Base-by-base conservation (phyloP, 2,329 filamentous ascomycete genomes). In the Aspergillus viridinutans region DNA sequence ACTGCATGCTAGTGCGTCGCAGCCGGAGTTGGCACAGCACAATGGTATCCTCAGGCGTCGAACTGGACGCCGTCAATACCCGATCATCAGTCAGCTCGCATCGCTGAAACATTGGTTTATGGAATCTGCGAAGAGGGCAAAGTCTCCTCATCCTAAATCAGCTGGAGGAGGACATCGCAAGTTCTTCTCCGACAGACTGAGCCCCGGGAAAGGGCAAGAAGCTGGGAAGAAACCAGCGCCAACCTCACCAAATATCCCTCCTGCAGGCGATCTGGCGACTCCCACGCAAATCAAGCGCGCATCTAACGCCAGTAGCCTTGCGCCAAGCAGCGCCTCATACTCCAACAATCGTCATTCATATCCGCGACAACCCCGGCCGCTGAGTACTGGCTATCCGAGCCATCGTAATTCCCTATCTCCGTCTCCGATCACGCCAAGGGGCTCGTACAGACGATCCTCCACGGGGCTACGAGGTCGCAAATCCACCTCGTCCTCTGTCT, bases 401-500 rank as follows among this genome's bases (percentile, higher is more conserved):
- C 72, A 78, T 58, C 84, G 91, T 17, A 89, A 91, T 59, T 96
- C 92, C 0, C 77, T 95, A 9, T 96, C 91, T 0, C 94, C 94
- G 0, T 88, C 87, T 2, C 93, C 94, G 0, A 74, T 97, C 43
- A 97, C 94, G 0, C 93, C 94, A 3, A 88, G 92, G 42, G 92
- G 90, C 4, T 90, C 90, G 0, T 89, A 95, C 67, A 86, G 94
- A 10, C 88, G 92, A 38, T 86, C 90, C 2, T 96, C 91, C 4
- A 85, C 83, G 47, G 92, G 93, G 29, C 82, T 97, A 48, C 85
- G 92, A 28, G 93, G 94, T 40, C 86, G 94, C 59, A 97, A 97
- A 72, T 97, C 93, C 0, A 99, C 94, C 0, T 97, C 92, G 0
- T 96, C 92, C 0, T 97, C 92, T 0, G 87, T 99, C 17, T 97